phyloP scores from a whole-genome alignment of 164 flowering plant species.

The Umbilicus rupestris region DNA sequence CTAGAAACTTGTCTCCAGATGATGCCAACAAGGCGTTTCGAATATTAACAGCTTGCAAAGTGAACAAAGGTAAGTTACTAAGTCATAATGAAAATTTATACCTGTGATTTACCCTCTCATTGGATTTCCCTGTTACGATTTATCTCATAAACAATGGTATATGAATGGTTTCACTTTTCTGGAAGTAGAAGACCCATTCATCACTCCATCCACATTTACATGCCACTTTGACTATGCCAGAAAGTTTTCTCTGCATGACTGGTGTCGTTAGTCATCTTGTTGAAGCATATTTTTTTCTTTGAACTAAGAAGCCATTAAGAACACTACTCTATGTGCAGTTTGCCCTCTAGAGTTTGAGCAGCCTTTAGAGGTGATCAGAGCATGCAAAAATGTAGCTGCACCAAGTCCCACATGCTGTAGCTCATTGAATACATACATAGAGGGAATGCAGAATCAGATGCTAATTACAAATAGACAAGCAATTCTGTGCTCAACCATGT shows the following conservation, averaged over 20 bases:
- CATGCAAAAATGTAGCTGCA: conserved; percentile 62
- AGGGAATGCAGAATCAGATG: conserved; percentile 78
- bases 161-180: neutral
- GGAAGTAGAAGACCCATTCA: too few relatives aligned
- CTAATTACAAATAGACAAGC: conserved; percentile 93
- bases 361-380: conserved; percentile 66
- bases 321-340: conserved; percentile 32
- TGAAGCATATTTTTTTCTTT: too few relatives aligned
- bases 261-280: too few relatives aligned
- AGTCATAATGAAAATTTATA: neutral
- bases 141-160: neutral
- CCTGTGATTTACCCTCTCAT: neutral
- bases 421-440: conserved; percentile 73
- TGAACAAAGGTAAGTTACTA: conserved; percentile 79
- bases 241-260: too few relatives aligned
- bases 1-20: conserved; percentile 65
- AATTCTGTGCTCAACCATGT: conserved; percentile 66
- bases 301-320: neutral
- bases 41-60: conserved; percentile 80
- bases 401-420: conserved; percentile 90
- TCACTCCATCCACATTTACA: too few relatives aligned
- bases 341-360: conserved; percentile 75
- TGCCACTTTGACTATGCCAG: too few relatives aligned
- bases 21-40: conserved; percentile 76
- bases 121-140: neutral